Conservation (phyloP, 768 basidiomycete species). For the Leccinum longicurvipes region DNA sequence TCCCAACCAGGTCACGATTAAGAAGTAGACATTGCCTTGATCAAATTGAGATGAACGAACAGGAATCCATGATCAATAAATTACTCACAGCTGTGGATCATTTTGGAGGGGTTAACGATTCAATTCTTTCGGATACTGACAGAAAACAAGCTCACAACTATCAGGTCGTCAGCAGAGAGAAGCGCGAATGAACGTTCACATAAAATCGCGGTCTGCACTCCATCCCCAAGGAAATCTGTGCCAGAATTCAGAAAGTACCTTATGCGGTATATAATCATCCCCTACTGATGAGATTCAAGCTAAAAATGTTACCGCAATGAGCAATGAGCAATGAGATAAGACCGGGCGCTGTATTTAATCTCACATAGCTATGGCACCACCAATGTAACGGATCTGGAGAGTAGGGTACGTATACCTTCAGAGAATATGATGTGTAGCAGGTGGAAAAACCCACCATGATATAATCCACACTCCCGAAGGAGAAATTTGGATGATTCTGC, state of each 20-base stretch:
- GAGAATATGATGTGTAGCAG: neutral
- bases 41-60: neutral
- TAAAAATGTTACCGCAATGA: neutral
- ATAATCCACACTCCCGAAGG: constrained; percentile 19
- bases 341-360: neutral
- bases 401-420: neutral
- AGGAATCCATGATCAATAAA: neutral
- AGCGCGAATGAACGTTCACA: neutral
- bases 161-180: neutral
- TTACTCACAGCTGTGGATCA: constrained; percentile 8
- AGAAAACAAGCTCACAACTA: constrained; percentile 15
- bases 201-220: constrained; percentile 6
- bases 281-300: constrained; percentile 15
- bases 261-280: neutral
- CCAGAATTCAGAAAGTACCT: neutral
- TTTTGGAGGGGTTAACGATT: neutral
- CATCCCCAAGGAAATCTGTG: constrained; percentile 13
- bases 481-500: constrained; percentile 1
- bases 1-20: constrained; percentile 6
- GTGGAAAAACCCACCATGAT: neutral
- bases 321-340: too few species aligned
- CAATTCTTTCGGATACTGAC: neutral
- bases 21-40: constrained; percentile 1
- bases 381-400: constrained; percentile 11
- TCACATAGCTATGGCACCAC: constrained; percentile 12